phyloP scores from a whole-genome alignment of 495 filamentous ascomycete genomes.

The Aspergillus coremiiformis region DNA sequence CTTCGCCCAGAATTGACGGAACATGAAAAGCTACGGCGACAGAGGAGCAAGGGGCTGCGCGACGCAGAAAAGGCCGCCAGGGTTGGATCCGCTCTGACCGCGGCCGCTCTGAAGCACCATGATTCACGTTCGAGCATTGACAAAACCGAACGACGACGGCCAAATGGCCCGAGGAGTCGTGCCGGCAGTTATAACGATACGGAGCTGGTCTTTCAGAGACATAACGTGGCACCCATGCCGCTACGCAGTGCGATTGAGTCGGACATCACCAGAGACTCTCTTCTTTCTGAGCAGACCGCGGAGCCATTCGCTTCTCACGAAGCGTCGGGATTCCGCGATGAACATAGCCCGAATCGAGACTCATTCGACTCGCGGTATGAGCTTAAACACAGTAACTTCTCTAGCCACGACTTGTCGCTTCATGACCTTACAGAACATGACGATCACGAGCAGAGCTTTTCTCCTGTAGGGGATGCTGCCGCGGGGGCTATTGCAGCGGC shows the following conservation, averaged over 20 bases:
- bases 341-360: constrained; percentile 47
- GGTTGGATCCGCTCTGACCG: constrained; percentile 52
- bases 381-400: constrained; percentile 53
- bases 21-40: constrained; percentile 46
- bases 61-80: constrained; percentile 50
- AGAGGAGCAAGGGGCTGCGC: constrained; percentile 53
- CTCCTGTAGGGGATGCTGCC: constrained; percentile 40
- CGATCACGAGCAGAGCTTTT: constrained; percentile 35
- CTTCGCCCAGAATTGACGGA: constrained; percentile 42
- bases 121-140: constrained; percentile 56
- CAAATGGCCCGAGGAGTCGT: constrained; percentile 42
- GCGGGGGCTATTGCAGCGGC: constrained; percentile 42
- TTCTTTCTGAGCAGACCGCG: constrained; percentile 75
- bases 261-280: constrained; percentile 80
- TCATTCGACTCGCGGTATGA: constrained; percentile 44
- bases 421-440: constrained; percentile 47
- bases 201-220: constrained; percentile 54
- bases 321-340: constrained; percentile 43
- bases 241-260: constrained; percentile 78
- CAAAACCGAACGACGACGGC: constrained; percentile 39
- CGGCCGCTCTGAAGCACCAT: constrained; percentile 57
- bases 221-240: constrained; percentile 71
- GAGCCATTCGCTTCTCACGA: constrained; percentile 39
- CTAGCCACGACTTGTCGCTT: constrained; percentile 46
- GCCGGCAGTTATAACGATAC: constrained; percentile 50